Percentiles rank a stretch among this genome's conserved stretches.
These are phyloP conservation scores for Stemphylium beticola DNA, from an alignment of 2,329 filamentous ascomycete species.

Conservation along the genomic window DNA sequence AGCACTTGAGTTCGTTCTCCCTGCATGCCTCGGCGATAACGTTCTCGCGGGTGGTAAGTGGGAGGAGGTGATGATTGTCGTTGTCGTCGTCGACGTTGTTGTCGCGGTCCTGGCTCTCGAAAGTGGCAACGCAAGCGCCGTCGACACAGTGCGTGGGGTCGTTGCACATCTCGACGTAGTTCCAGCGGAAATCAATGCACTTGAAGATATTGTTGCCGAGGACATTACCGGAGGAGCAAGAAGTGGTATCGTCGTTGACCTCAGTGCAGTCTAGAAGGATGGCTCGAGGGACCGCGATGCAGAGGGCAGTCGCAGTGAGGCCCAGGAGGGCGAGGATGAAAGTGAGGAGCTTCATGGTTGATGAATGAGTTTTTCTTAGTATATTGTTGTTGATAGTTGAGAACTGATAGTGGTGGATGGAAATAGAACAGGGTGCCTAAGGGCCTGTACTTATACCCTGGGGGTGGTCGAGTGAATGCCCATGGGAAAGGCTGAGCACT, in stretches of 20 bases:
- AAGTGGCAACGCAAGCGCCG: background rate
- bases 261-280: background rate
- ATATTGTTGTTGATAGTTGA: background rate
- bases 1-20: slow-evolving; percentile 4
- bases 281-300: background rate
- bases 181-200: background rate
- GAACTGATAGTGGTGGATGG: too few species aligned
- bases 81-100: too few species aligned
- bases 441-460: too few species aligned
- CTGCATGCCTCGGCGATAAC: background rate
- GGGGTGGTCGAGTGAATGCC: too few species aligned
- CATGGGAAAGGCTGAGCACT: too few species aligned
- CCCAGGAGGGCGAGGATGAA: background rate
- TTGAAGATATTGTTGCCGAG: background rate
- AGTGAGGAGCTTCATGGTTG: background rate
- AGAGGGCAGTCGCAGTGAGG: background rate
- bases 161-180: background rate
- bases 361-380: background rate
- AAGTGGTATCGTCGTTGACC: background rate
- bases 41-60: too few species aligned
- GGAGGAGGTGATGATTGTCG: too few species aligned
- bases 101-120: too few species aligned
- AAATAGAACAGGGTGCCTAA: background rate
- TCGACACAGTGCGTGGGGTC: background rate
- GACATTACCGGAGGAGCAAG: background rate